These are phyloP conservation scores for Calonectria hongkongensis DNA, from an alignment of 2,329 filamentous ascomycete genomes.

Conservation along the genomic window DNA sequence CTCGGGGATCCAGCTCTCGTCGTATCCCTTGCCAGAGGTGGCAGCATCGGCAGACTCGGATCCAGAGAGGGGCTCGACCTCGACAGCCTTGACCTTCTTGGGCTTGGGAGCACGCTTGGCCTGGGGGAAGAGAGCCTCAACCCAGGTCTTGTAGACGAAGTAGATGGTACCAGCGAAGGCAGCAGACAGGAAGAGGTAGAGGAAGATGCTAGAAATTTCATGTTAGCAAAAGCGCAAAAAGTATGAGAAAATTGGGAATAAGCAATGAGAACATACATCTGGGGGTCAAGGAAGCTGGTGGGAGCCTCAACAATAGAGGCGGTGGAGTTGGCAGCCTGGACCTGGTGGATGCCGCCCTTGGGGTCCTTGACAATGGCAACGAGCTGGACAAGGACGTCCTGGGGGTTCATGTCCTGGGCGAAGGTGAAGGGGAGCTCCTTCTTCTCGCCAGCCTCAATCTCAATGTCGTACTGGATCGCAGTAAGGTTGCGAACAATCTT, in stretches of 20 bases:
- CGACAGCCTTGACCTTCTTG: conserved; percentile 78
- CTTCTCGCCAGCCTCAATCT: conserved; percentile 84
- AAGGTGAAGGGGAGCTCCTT: conserved; percentile 89
- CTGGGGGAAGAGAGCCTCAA: conserved; percentile 96
- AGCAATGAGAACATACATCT: conserved; percentile 81
- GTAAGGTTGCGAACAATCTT: conserved; percentile 90
- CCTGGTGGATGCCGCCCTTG: conserved; percentile 82
- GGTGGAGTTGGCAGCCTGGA: conserved; percentile 87
- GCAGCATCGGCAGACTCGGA: conserved; percentile 82
- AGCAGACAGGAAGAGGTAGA: conserved; percentile 91
- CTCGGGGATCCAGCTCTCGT: conserved; percentile 94
- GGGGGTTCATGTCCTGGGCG: conserved; percentile 92
- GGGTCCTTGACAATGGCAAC: conserved; percentile 82
- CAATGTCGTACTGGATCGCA: conserved; percentile 81
- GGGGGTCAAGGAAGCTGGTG: conserved; percentile 93
- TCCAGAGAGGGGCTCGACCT: conserved; percentile 78
- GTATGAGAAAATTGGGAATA: not conserved
- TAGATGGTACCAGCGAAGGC: conserved; percentile 88
- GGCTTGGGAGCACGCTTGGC: conserved; percentile 80
- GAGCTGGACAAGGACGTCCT: conserved; percentile 88
- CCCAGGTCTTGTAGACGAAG: conserved; percentile 99
- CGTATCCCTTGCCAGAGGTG: conserved; percentile 83
- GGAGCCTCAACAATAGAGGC: conserved; percentile 93
- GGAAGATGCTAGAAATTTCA: conserved; percentile 85
- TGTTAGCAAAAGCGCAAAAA: not conserved